Evolutionary conservation across 305 asterid species (phyloP).

Genomic region (Fraxinus latifolia): DNA sequence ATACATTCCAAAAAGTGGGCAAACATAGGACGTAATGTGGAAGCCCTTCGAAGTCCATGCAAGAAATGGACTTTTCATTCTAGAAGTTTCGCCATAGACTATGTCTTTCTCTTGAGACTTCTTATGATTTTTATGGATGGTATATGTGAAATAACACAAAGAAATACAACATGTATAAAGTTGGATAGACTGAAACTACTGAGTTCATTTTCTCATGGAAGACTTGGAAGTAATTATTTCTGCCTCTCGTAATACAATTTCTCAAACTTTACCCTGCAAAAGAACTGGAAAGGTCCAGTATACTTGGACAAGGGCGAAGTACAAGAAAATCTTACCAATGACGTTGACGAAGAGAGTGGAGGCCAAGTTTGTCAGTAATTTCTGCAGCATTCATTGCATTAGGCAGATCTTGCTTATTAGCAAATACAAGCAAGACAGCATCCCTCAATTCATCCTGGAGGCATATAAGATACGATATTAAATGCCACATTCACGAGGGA

Average conservation of each 20-base stretch:
- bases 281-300: neutral
- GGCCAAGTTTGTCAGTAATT: neutral
- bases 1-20: neutral
- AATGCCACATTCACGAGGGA: neutral
- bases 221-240: neutral
- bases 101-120: neutral
- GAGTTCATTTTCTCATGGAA: neutral
- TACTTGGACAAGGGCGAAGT: neutral
- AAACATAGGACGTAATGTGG: neutral
- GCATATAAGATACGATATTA: neutral
- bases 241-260: neutral
- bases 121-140: neutral
- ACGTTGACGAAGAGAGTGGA: neutral
- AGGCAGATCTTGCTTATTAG: constrained; percentile 16
- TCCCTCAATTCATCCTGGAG: constrained; percentile 11
- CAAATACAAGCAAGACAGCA: constrained; percentile 15
- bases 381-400: constrained; percentile 1
- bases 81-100: neutral
- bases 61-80: neutral
- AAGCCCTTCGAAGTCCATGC: neutral
- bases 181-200: neutral
- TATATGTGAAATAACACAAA: neutral
- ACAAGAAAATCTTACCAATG: neutral
- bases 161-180: neutral
- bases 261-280: neutral